Evolutionary conservation across 768 basidiomycete genomes (phyloP).

Genomic region (Leccinum subtestaceum): DNA sequence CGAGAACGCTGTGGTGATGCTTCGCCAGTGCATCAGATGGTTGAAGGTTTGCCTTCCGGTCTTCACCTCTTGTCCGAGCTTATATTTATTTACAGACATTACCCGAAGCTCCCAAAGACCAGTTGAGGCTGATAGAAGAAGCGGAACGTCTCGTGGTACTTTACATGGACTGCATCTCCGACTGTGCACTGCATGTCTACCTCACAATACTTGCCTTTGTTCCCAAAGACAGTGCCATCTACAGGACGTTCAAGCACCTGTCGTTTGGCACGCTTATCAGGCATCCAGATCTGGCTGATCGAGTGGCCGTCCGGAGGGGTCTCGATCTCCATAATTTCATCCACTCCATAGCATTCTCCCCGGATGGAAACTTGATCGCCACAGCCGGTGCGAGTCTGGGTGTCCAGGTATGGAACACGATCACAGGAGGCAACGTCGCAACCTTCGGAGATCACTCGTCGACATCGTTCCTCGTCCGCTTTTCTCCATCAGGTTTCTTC

Average conservation of each 20-base stretch:
- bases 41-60: conserved; percentile 6
- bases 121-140: conserved; percentile 11
- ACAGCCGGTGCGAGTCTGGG: conserved; percentile 15
- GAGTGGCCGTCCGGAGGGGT: not conserved
- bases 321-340: conserved; percentile 6
- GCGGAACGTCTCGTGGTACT: conserved; percentile 22
- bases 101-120: conserved; percentile 5
- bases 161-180: conserved; percentile 18
- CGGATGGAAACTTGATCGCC: conserved; percentile 12
- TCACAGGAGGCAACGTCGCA: conserved; percentile 22
- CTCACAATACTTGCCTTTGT: conserved; percentile 8
- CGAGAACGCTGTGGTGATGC: conserved; percentile 16
- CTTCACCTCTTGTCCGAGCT: not conserved
- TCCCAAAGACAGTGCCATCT: not conserved
- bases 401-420: conserved; percentile 23
- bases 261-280: not conserved
- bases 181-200: conserved; percentile 22
- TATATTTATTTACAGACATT: conserved; percentile 4
- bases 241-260: conserved; percentile 10
- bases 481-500: conserved; percentile 20
- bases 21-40: conserved; percentile 13
- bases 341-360: conserved; percentile 18
- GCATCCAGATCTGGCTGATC: not conserved
- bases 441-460: conserved; percentile 16
- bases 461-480: conserved; percentile 11